Conservation (phyloP, 2,329 filamentous ascomycete genomes). For the Xylaria sp. region DNA sequence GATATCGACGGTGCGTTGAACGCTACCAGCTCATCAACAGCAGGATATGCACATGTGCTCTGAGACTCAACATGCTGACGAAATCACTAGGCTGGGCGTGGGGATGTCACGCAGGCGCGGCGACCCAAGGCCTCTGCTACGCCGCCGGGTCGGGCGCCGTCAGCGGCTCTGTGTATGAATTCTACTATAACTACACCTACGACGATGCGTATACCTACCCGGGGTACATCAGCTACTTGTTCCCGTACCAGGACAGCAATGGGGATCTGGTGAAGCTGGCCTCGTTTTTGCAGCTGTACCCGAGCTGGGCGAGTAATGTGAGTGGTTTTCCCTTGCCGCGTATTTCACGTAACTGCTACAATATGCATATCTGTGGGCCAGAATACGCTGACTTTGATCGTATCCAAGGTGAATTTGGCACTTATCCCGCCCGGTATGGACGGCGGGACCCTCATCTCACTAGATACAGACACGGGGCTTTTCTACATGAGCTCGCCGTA, state of each 20-base stretch:
- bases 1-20: conserved; percentile 29
- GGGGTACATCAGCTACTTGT: conserved; percentile 30
- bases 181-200: conserved; percentile 38
- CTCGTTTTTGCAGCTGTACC: conserved; percentile 29
- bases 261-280: conserved; percentile 17
- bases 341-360: background rate
- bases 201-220: conserved; percentile 11
- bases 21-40: background rate
- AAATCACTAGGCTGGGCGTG: conserved; percentile 26
- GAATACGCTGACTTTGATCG: background rate
- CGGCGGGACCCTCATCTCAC: conserved; percentile 21
- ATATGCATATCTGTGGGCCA: background rate
- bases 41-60: too few relatives aligned
- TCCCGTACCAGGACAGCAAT: conserved; percentile 13
- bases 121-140: conserved; percentile 34
- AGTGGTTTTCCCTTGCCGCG: background rate
- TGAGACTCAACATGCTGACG: background rate
- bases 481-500: conserved; percentile 30
- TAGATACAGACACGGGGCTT: conserved; percentile 24
- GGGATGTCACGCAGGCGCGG: conserved; percentile 31
- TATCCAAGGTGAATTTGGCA: conserved; percentile 19
- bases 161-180: conserved; percentile 29
- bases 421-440: conserved; percentile 24
- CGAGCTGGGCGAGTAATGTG: conserved; percentile 35
- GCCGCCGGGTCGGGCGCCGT: conserved; percentile 6